phyloP scores from a whole-genome alignment of 1,284 basidiomycete species.

The Athelia psychrophila region DNA sequence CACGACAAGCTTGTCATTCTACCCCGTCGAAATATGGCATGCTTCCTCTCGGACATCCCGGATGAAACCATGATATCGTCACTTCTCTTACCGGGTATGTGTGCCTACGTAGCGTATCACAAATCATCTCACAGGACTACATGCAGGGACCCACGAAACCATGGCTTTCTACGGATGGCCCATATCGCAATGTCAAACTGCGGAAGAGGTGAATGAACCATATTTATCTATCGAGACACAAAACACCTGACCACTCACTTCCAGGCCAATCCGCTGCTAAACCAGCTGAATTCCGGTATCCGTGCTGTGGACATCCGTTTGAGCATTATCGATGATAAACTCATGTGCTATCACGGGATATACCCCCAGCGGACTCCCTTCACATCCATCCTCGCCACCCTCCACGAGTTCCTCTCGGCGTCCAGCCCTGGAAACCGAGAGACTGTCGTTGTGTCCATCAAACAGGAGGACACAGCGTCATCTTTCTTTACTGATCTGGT shows the following conservation, averaged over 20 bases:
- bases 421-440: slow-evolving; percentile 50
- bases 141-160: slow-evolving; percentile 72
- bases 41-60: slow-evolving; percentile 66
- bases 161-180: slow-evolving; percentile 83
- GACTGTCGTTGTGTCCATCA: slow-evolving; percentile 81
- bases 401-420: slow-evolving; percentile 65
- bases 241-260: slow-evolving; percentile 21
- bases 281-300: slow-evolving; percentile 67
- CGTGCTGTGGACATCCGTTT: slow-evolving; percentile 82
- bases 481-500: slow-evolving; percentile 66
- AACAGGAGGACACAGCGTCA: slow-evolving; percentile 68
- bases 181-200: slow-evolving; percentile 66
- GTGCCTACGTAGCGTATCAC: slow-evolving; percentile 14
- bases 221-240: too few relatives aligned
- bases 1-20: slow-evolving; percentile 52
- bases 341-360: slow-evolving; percentile 80
- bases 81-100: slow-evolving; percentile 66
- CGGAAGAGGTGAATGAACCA: too few relatives aligned
- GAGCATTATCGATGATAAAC: slow-evolving; percentile 56
- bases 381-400: slow-evolving; percentile 52
- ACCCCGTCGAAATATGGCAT: slow-evolving; percentile 50
- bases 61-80: slow-evolving; percentile 67
- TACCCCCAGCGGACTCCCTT: slow-evolving; percentile 71
- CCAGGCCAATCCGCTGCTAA: slow-evolving; percentile 42
- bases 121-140: slow-evolving; percentile 2